phyloP scores from a whole-genome alignment of 1,139 yeast species.

The Geotrichum bryndzae region DNA sequence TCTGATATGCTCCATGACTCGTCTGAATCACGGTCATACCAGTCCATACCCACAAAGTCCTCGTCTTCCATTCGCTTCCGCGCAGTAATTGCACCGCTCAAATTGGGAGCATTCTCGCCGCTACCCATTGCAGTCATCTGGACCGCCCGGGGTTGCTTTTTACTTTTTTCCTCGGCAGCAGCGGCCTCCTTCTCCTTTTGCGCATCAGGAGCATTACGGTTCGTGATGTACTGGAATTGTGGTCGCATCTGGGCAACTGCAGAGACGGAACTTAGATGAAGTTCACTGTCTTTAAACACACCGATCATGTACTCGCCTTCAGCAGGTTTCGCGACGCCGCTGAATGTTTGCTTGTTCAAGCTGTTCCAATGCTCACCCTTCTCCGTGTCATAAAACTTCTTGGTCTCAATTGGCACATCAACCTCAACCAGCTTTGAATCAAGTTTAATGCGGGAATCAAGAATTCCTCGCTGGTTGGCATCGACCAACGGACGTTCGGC shows the following conservation, averaged over 20 bases:
- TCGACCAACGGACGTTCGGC: conserved; percentile 43
- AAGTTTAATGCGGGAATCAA: conserved; percentile 55
- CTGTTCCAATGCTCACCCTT: conserved; percentile 61
- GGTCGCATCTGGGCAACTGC: conserved; percentile 77
- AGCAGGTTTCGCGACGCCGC: conserved; percentile 55
- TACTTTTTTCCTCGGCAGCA: conserved; percentile 33
- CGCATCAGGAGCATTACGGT: conserved; percentile 38
- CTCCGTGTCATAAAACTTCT: conserved; percentile 56
- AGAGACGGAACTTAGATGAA: conserved; percentile 62
- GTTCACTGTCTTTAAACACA: conserved; percentile 42
- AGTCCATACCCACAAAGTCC: conserved; percentile 44
- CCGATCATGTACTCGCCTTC: conserved; percentile 59
- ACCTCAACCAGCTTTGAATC: conserved; percentile 57
- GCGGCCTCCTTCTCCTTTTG: conserved; percentile 33
- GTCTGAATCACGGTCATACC: conserved; percentile 43
- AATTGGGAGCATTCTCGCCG: conserved; percentile 52
- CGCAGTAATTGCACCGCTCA: conserved; percentile 76
- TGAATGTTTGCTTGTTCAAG: conserved; percentile 54
- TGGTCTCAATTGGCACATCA: conserved; percentile 62
- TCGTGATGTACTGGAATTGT: conserved; percentile 63
- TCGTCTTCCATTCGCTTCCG: conserved; percentile 76
- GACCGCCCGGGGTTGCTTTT: conserved; percentile 53
- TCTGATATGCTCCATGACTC: conserved; percentile 36
- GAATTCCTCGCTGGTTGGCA: conserved; percentile 40
- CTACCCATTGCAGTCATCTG: conserved; percentile 72